phyloP scores from a whole-genome alignment of 1,284 basidiomycete genomes.

The Cryptococcus wingfieldii region DNA sequence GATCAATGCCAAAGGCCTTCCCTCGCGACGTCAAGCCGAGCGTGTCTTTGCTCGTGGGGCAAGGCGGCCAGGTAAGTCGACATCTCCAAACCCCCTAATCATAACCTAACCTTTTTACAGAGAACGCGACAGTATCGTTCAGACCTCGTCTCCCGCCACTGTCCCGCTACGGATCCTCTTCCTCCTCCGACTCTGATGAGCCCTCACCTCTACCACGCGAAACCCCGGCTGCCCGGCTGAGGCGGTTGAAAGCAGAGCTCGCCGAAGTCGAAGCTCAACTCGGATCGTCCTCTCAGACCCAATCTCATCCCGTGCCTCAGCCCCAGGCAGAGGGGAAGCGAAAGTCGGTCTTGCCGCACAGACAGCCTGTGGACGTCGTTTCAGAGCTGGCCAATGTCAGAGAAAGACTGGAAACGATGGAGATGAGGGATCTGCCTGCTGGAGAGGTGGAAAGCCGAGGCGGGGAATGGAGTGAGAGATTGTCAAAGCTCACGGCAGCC shows the following conservation, averaged over 20 bases:
- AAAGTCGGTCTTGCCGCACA: constrained; percentile 22
- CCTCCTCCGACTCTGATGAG: constrained; percentile 15
- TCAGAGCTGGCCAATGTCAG: constrained; percentile 30
- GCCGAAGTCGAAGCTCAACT: constrained; percentile 51
- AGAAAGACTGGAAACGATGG: constrained; percentile 20
- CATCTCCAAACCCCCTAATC: too few relatives aligned
- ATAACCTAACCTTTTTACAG: constrained; percentile 1
- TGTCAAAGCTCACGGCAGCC: constrained; percentile 52
- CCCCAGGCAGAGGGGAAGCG: constrained; percentile 9
- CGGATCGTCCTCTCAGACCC: neutral
- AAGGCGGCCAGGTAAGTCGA: constrained; percentile 8
- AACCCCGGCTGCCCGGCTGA: constrained; percentile 47
- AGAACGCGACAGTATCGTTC: constrained; percentile 13
- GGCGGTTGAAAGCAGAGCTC: constrained; percentile 50
- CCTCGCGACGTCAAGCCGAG: constrained; percentile 22
- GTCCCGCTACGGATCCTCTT: constrained; percentile 10
- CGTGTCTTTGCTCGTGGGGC: constrained; percentile 25
- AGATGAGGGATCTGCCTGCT: neutral
- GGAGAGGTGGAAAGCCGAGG: neutral
- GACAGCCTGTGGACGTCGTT: constrained; percentile 32
- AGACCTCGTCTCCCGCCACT: constrained; percentile 21
- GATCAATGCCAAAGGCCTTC: constrained; percentile 26
- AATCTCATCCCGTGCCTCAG: neutral
- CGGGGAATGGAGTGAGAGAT: constrained; percentile 10
- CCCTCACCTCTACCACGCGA: constrained; percentile 28